Percentiles rank a stretch among this genome's conserved stretches.
These are phyloP conservation scores for Umbilicus rupestris DNA, from an alignment of 164 flowering plant genomes.

Conservation along the genomic window DNA sequence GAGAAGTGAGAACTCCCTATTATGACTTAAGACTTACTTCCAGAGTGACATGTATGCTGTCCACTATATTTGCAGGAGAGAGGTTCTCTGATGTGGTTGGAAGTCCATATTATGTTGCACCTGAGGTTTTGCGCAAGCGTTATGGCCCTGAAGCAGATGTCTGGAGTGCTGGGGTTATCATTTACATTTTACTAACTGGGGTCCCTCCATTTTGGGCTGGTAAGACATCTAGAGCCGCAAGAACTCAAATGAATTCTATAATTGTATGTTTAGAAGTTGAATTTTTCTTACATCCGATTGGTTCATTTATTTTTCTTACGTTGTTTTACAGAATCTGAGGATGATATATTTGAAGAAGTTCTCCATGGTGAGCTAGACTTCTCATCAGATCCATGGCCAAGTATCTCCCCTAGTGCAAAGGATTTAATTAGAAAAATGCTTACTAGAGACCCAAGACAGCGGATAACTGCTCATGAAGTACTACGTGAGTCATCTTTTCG, in stretches of 20 bases:
- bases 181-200: conserved; percentile 7
- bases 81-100: conserved; percentile 8
- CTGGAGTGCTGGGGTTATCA: conserved; percentile 10
- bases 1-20: neutral
- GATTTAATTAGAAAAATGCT: conserved; percentile 7
- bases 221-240: neutral
- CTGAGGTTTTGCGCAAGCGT: conserved; percentile 6
- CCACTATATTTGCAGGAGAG: neutral
- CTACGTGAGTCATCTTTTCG: neutral
- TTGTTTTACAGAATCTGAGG: conserved; percentile 9
- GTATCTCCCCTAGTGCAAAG: conserved; percentile 1
- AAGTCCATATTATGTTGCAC: conserved; percentile 9
- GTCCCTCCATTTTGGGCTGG: conserved; percentile 11
- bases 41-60: neutral
- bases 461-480: conserved; percentile 8
- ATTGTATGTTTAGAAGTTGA: too few relatives aligned
- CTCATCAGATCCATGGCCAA: conserved; percentile 7
- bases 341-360: conserved; percentile 9
- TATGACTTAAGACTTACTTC: neutral
- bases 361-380: conserved; percentile 5
- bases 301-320: too few relatives aligned
- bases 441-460: neutral
- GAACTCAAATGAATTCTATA: neutral
- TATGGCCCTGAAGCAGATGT: conserved; percentile 11
- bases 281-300: too few relatives aligned